Conservation (phyloP, 1,284 basidiomycete species). For the Ustilago sp. region DNA sequence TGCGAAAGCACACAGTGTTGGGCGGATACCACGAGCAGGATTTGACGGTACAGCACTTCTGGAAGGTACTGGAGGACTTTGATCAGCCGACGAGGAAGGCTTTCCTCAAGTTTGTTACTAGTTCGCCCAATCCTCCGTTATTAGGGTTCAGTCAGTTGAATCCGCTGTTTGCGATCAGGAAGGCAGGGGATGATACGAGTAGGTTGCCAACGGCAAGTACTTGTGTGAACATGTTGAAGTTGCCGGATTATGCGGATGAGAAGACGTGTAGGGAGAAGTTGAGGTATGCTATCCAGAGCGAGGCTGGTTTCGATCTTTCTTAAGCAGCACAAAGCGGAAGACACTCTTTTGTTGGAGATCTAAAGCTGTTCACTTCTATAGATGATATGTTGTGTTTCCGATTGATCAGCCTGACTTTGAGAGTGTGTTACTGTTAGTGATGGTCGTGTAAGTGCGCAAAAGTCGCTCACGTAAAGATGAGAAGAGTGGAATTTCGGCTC, state of each 20-base stretch:
- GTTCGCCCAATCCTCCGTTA: conserved; percentile 66
- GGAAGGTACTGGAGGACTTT: conserved; percentile 60
- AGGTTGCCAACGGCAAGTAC: conserved; percentile 67
- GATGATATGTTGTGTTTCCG: neutral
- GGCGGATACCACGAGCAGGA: conserved; percentile 67
- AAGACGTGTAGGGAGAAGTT: conserved; percentile 62
- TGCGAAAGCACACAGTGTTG: conserved; percentile 62
- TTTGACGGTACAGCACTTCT: conserved; percentile 63
- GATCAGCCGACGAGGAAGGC: conserved; percentile 56
- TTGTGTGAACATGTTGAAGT: conserved; percentile 68
- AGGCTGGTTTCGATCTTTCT: conserved; percentile 67
- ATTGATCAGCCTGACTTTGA: neutral
- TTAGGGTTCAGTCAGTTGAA: conserved; percentile 66
- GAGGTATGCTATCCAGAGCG: conserved; percentile 63
- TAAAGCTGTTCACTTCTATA: neutral
- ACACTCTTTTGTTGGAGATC: neutral
- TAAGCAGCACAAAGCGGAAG: conserved; percentile 13
- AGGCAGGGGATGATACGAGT: conserved; percentile 58
- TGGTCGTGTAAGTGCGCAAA: neutral
- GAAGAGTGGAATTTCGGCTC: conserved; percentile 1
- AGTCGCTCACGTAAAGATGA: conserved; percentile 4
- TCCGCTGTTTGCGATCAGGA: conserved; percentile 64
- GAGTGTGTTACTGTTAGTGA: neutral
- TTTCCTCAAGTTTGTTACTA: conserved; percentile 67
- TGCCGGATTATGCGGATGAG: conserved; percentile 60